Percentiles rank a stretch among this genome's conserved stretches.
These are phyloP conservation scores for Chalciporus pseudorubinellus DNA, from an alignment of 768 basidiomycete genomes.

Conservation along the genomic window DNA sequence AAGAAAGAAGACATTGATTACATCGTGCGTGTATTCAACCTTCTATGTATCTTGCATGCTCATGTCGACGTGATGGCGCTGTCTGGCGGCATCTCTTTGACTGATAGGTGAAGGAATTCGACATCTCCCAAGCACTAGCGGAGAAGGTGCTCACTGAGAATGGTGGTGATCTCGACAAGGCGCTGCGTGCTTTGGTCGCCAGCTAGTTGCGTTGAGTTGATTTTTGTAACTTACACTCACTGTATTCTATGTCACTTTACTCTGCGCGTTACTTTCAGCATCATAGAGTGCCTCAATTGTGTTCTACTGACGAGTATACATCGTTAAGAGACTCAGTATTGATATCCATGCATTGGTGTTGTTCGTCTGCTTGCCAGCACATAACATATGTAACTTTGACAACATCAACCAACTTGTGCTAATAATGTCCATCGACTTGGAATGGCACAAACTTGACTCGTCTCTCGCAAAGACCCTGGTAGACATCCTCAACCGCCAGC, in stretches of 20 bases:
- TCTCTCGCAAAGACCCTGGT: conserved; percentile 69
- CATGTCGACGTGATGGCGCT: neutral
- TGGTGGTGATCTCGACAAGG: conserved; percentile 28
- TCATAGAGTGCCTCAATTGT: neutral
- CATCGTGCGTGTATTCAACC: conserved; percentile 19
- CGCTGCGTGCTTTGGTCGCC: conserved; percentile 27
- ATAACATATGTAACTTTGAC: neutral
- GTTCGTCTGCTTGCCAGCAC: neutral
- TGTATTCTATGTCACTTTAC: conserved; percentile 1
- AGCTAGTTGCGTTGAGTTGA: conserved; percentile 11
- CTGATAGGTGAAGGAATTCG: conserved; percentile 29
- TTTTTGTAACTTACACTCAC: neutral
- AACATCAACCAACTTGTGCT: neutral
- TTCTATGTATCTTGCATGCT: neutral
- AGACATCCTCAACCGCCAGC: conserved; percentile 74
- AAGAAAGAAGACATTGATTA: conserved; percentile 31
- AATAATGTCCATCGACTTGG: conserved; percentile 90
- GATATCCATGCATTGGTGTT: neutral
- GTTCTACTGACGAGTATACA: neutral
- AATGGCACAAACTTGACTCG: conserved; percentile 82
- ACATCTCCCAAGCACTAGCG: conserved; percentile 27
- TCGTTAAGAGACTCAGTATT: neutral
- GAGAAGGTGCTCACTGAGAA: conserved; percentile 31
- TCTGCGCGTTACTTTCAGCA: neutral
- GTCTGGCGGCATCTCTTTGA: conserved; percentile 3